These are phyloP conservation scores for Fusarium sterilihyphosum DNA, from an alignment of 2,329 filamentous ascomycete genomes.

Conservation along the genomic window DNA sequence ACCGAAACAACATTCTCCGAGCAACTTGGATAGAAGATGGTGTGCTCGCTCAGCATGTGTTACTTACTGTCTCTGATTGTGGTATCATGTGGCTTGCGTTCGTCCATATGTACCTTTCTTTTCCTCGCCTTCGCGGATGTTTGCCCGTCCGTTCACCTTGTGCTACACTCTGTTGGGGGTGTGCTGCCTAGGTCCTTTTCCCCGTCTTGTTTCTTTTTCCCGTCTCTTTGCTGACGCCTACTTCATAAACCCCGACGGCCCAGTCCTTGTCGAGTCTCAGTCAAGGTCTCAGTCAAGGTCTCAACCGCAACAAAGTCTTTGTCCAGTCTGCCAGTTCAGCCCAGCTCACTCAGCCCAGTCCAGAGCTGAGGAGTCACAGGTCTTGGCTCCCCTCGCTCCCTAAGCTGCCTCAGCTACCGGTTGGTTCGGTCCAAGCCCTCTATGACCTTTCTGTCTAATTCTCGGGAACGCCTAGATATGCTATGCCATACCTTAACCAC, in stretches of 20 bases:
- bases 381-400: slow-evolving; percentile 1
- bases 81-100: slow-evolving; percentile 12
- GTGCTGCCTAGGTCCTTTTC: neutral
- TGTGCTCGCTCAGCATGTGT: slow-evolving; percentile 8
- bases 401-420: slow-evolving; percentile 4
- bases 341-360: neutral
- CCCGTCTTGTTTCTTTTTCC: neutral
- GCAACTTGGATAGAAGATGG: neutral
- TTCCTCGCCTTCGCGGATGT: neutral
- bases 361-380: neutral
- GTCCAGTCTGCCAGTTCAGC: neutral
- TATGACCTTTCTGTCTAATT: neutral
- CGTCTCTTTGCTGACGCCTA: neutral
- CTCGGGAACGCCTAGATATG: slow-evolving; percentile 9
- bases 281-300: neutral
- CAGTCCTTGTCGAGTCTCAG: slow-evolving; percentile 3
- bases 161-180: neutral
- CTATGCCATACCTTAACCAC: slow-evolving; percentile 14
- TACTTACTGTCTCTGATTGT: neutral
- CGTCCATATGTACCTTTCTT: slow-evolving; percentile 18
- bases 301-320: slow-evolving; percentile 6
- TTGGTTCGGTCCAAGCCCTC: slow-evolving; percentile 6
- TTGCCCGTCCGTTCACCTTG: neutral
- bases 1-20: neutral
- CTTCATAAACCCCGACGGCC: slow-evolving; percentile 14